Base-by-base conservation (phyloP, 2,329 filamentous ascomycete genomes). In the Blastomyces parvus region DNA sequence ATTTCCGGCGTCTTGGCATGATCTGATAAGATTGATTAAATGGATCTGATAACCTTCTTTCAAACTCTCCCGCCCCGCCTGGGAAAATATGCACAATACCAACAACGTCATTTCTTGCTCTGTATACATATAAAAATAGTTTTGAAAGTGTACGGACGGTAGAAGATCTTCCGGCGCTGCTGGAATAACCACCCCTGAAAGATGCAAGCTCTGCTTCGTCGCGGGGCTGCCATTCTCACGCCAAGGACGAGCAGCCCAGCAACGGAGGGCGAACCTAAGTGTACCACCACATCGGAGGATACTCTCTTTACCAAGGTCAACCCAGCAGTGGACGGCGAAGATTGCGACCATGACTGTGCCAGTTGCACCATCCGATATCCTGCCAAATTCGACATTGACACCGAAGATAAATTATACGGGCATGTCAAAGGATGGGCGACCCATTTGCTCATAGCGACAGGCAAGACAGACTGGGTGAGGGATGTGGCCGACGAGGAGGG, bases 401-500 rank as follows among this genome's bases (percentile, higher is more conserved):
- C 88, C 74, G 79, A 82, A 7, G 91, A 96, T 72, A 80, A 86
- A 69, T 78, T 99, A 59, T 97, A 95, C 73, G 94, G 93, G 0
- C 82, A 89, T 64, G 84, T 97, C 66, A 89, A 91, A 71, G 90
- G 86, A 44, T 97, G 91, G 89, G 87, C 85, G 71, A 94, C 91
- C 25, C 94, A 99, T 77, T 74, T 96, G 66, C 80, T 99, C 40
- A 91, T 97, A 19, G 94, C 91, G 30, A 99, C 94, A n/a, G 90
- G 91, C 65, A 96, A 97, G 83, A 84, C 87, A 33, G 94, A 99
- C 77, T 99, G 94, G 94, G 88, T 93, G 72, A 80, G 90, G 65
- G 88, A 96, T 78, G 90, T 96, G 56, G 86, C 84, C 63, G 89
- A 97, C 72, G 94, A 97, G 80, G 87, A 89, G 76, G 89, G 88